Percentiles rank a stretch among this genome's conserved stretches.
These are phyloP conservation scores for Erythrophleum fordii DNA, from an alignment of 306 rosid species.

Conservation along the genomic window DNA sequence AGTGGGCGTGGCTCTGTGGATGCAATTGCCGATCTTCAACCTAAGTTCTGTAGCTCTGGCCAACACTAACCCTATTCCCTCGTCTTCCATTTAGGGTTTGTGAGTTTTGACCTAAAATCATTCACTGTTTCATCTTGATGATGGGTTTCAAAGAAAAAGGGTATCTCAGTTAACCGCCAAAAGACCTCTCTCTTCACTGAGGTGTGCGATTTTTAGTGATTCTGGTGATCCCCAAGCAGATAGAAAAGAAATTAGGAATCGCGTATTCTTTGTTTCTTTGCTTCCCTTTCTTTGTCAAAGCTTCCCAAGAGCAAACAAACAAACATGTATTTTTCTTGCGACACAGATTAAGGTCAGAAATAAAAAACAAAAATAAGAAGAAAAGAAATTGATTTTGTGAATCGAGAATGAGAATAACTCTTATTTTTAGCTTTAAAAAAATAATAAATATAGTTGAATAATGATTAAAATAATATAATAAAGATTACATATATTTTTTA, in stretches of 20 bases:
- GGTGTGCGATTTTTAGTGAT: constrained; percentile 20
- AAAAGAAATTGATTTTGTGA: too few species aligned
- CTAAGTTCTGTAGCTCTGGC: constrained; percentile 93
- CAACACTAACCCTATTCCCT: constrained; percentile 82
- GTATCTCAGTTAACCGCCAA: constrained; percentile 41
- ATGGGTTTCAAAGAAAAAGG: neutral
- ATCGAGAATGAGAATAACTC: too few species aligned
- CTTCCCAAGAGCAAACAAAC: neutral
- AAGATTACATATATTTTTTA: too few species aligned
- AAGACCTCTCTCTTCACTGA: neutral
- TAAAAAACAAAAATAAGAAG: too few species aligned
- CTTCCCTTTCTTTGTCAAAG: neutral
- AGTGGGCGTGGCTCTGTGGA: constrained; percentile 48
- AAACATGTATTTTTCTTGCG: neutral
- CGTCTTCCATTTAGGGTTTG: constrained; percentile 62
- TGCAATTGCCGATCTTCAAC: constrained; percentile 74
- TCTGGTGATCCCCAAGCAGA: constrained; percentile 32
- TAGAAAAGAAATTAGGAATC: neutral
- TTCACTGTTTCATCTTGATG: constrained; percentile 6
- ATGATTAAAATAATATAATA: too few species aligned
- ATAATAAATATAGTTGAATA: too few species aligned
- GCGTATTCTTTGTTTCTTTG: neutral
- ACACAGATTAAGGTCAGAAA: too few species aligned
- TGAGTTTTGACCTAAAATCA: neutral
- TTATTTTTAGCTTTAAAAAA: too few species aligned